These are phyloP conservation scores for Penicillium parvum DNA, from an alignment of 495 filamentous ascomycete species.

Conservation along the genomic window DNA sequence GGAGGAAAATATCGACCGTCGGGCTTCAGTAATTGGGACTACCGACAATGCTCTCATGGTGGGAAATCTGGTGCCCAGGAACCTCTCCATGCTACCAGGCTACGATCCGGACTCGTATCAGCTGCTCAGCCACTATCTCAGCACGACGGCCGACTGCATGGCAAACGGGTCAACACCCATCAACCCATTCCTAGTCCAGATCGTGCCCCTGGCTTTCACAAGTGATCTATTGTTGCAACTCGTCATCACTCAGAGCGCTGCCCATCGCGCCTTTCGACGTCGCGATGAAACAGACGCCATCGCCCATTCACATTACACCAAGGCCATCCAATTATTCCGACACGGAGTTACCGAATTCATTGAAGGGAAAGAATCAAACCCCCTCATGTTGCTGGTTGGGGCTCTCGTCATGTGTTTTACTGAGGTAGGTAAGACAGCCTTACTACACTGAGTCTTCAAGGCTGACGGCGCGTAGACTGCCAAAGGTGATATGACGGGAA, in stretches of 20 bases:
- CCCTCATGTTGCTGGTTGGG: slow-evolving; percentile 33
- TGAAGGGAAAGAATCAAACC: slow-evolving; percentile 35
- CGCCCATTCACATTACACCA: slow-evolving; percentile 34
- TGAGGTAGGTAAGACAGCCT: slow-evolving; percentile 23
- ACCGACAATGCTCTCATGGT: slow-evolving; percentile 8
- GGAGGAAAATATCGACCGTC: background rate
- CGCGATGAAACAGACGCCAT: slow-evolving; percentile 32
- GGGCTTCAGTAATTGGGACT: background rate
- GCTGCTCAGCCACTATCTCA: slow-evolving; percentile 34
- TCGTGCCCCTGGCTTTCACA: slow-evolving; percentile 36
- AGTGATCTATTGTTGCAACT: slow-evolving; percentile 35
- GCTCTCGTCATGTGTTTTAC: slow-evolving; percentile 40
- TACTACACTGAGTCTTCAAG: background rate
- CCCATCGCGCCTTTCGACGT: slow-evolving; percentile 34
- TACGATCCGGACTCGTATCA: slow-evolving; percentile 31
- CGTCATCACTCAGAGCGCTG: slow-evolving; percentile 36
- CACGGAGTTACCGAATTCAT: slow-evolving; percentile 34
- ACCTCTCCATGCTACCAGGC: slow-evolving; percentile 32
- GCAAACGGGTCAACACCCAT: slow-evolving; percentile 36
- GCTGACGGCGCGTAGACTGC: slow-evolving; percentile 27
- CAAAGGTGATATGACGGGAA: slow-evolving; percentile 38
- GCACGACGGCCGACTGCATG: slow-evolving; percentile 36
- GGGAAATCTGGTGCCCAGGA: slow-evolving; percentile 25
- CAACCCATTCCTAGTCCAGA: slow-evolving; percentile 37
- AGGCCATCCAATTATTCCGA: slow-evolving; percentile 31